phyloP scores from a whole-genome alignment of 2,329 filamentous ascomycete species.

The Ustulina deusta region DNA sequence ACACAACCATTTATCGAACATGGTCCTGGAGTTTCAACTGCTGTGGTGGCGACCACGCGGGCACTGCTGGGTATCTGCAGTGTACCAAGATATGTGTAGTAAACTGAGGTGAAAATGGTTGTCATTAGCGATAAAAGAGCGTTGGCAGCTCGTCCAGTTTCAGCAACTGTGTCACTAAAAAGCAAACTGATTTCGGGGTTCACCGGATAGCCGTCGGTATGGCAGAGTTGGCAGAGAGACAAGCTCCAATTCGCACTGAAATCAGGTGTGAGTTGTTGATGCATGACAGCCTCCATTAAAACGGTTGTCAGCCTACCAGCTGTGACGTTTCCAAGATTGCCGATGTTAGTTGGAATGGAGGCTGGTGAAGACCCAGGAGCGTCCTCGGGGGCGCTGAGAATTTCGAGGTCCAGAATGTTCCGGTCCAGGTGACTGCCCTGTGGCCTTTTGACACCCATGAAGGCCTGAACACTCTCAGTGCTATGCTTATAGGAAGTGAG shows the following conservation, averaged over 20 bases:
- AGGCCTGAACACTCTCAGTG: conserved; percentile 1
- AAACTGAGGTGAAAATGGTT: neutral
- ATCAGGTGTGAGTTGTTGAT: neutral
- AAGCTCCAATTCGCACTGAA: neutral
- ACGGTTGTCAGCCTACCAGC: neutral
- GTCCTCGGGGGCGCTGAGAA: conserved; percentile 13
- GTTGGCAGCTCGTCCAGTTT: conserved; percentile 13
- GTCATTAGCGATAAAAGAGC: conserved; percentile 18
- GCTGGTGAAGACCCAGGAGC: neutral
- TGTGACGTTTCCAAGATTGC: neutral
- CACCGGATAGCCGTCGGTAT: neutral
- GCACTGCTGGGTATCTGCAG: neutral
- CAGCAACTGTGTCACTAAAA: conserved; percentile 7
- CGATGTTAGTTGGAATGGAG: neutral
- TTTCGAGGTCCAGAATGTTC: conserved; percentile 21
- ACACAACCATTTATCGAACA: conserved; percentile 25
- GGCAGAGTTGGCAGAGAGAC: conserved; percentile 9
- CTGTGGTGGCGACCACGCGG: conserved; percentile 6
- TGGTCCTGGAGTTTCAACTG: neutral
- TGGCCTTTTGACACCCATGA: conserved; percentile 12
- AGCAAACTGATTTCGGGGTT: conserved; percentile 9
- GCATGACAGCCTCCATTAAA: neutral
- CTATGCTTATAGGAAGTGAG: neutral
- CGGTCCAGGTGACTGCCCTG: conserved; percentile 8
- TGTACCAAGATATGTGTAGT: conserved; percentile 18